Base-by-base conservation (phyloP, 2,329 filamentous ascomycete genomes). In the Fusarium annulatum region DNA sequence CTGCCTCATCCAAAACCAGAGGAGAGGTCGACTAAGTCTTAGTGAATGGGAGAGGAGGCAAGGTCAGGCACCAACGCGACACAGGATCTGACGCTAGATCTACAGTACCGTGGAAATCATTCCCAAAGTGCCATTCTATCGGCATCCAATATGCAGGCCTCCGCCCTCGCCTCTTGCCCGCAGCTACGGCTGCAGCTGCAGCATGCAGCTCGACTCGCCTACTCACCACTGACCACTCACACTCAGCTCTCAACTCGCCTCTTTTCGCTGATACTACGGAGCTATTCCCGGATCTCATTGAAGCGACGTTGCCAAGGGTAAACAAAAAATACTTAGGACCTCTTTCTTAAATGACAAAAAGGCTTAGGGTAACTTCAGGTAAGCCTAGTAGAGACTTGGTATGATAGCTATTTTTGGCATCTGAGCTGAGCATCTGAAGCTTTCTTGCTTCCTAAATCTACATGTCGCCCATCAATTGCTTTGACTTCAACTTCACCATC, bases 101-200 rank as follows among this genome's bases (percentile, higher is more conserved):
- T 65, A 52, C 67, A 42, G 23, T 42, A 52, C 63, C 43, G 46
- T 55, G 71, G 64, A 49, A 61, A 74, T 61, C 61, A 34, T 66
- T 28, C 30, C 70, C 59, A 70, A 51, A 52, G 69, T 72, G 49
- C 70, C 70, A 71, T 39, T 41, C 59, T 34, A 65, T 64, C 55
- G 73, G 71, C 69, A 64, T 64, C 52, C 61, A 49, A 59, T 51
- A 75, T 77, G 75, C 75, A 77, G 64, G 69, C 69, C 61, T 75
- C 45, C 67, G 67, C 55, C 60, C 48, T 72, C 71, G 66, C 69
- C 69, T 73, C 69, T 52, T 55, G 60, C 57, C 70, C 68, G 72
- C 69, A 70, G 65, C 48, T 42, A 36, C 30, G 41, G 28, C 60
- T 62, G 61, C 57, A 46, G 39, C 45, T 75, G 69, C 57, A 67